phyloP scores from a whole-genome alignment of 495 filamentous ascomycete species.

The Talaromyces wortmannii region DNA sequence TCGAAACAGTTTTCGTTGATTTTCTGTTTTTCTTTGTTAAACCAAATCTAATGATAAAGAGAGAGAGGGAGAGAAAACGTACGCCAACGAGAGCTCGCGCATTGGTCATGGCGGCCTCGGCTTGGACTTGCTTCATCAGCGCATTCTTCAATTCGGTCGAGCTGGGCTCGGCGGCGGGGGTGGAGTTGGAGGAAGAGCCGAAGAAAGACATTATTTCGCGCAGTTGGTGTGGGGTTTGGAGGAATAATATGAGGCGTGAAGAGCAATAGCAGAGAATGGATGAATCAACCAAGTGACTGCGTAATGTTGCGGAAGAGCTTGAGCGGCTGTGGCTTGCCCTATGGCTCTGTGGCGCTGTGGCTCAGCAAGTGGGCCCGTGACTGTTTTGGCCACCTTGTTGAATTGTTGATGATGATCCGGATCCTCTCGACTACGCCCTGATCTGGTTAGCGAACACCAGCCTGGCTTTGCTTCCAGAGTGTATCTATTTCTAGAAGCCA shows the following conservation, averaged over 20 bases:
- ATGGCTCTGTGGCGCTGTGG: no score
- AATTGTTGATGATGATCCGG: no score
- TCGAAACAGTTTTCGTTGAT: constrained; percentile 97
- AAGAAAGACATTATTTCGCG: constrained; percentile 24
- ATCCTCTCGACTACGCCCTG: no score
- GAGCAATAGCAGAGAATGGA: constrained; percentile 1
- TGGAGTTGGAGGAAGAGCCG: constrained; percentile 18
- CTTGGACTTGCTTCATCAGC: constrained; percentile 66
- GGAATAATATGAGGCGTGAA: no score
- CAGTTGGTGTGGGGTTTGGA: no score
- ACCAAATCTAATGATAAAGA: no score
- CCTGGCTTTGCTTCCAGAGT: background rate
- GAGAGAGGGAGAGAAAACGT: constrained; percentile 13
- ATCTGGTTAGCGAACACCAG: no score
- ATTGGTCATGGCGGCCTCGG: constrained; percentile 69
- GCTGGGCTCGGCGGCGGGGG: constrained; percentile 28
- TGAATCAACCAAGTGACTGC: constrained; percentile 4
- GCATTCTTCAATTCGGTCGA: constrained; percentile 57
- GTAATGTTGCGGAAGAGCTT: no score
- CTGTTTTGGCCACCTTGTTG: no score
- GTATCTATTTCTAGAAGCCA: background rate
- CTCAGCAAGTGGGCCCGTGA: no score
- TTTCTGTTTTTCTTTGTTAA: no score
- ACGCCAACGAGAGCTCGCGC: constrained; percentile 70
- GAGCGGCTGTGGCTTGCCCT: no score